phyloP scores from a whole-genome alignment of 208 protist species.

The Spongospora subterranea region DNA sequence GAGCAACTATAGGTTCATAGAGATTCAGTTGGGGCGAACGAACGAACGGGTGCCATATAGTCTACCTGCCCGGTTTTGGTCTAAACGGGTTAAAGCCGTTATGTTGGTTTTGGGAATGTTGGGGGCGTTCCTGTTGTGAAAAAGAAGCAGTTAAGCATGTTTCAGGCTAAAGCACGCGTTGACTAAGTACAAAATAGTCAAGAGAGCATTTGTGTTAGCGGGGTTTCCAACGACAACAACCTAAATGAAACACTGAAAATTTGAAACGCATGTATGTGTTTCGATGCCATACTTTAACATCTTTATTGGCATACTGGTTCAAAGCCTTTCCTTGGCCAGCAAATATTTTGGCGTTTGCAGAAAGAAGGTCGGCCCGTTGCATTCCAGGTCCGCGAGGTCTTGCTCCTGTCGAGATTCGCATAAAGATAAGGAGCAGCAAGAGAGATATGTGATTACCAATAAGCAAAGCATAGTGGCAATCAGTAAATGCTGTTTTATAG shows the following conservation, averaged over 20 bases:
- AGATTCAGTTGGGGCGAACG: conserved; percentile 18
- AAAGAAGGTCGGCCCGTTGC: conserved; percentile 92
- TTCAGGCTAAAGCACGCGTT: not conserved
- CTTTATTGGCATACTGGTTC: conserved; percentile 81
- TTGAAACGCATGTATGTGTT: not conserved
- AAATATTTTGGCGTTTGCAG: conserved; percentile 93
- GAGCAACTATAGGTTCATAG: conserved; percentile 69
- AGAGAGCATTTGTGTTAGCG: conserved; percentile 94
- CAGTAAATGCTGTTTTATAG: conserved; percentile 59
- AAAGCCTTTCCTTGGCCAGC: conserved; percentile 86
- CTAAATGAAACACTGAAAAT: not conserved
- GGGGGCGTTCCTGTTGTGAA: conserved; percentile 70
- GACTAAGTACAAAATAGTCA: conserved; percentile 72
- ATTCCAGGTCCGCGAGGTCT: conserved; percentile 86
- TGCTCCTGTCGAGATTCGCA: conserved; percentile 77
- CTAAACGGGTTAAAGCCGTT: conserved; percentile 90
- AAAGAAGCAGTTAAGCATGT: not conserved
- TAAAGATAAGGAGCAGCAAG: conserved; percentile 56
- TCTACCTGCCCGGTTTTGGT: conserved; percentile 91
- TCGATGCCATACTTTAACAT: conserved; percentile 79
- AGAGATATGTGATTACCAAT: not conserved
- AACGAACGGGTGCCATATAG: not conserved
- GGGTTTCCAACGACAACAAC: conserved; percentile 82
- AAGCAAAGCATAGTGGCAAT: conserved; percentile 8
- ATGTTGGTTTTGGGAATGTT: conserved; percentile 83